phyloP scores from a whole-genome alignment of 164 flowering plant species.

The grape (Vitis vinifera) region ASM3070453v1 NC_081819.1:20420501-20421000 shows the following conservation, averaged over 20 bases:
- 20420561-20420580: conserved; percentile 85
- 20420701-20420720: conserved; percentile 37
- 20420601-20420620: conserved; percentile 89
- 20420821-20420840: conserved; percentile 64
- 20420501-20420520: conserved; percentile 93
- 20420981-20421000: conserved; percentile 90
- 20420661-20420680: conserved; percentile 78
- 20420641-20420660: conserved; percentile 83
- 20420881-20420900: conserved; percentile 71
- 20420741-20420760: conserved; percentile 99
- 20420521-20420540: conserved; percentile 92
- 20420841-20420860: conserved; percentile 96
- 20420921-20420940: conserved; percentile 95
- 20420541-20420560: conserved; percentile 85
- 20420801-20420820: conserved; percentile 91
- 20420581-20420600: conserved; percentile 89
- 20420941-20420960: conserved; percentile 67
- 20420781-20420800: conserved; percentile 89
- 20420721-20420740: conserved; percentile 95
- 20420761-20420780: conserved; percentile 52
- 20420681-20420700: conserved; percentile 31
- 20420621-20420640: conserved; percentile 69
- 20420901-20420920: conserved; percentile 41
- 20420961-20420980: conserved; percentile 71
- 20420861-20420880: conserved; percentile 61